phyloP scores from a whole-genome alignment of 352 stramenopile species.

The Globisporangium radiosum region DNA sequence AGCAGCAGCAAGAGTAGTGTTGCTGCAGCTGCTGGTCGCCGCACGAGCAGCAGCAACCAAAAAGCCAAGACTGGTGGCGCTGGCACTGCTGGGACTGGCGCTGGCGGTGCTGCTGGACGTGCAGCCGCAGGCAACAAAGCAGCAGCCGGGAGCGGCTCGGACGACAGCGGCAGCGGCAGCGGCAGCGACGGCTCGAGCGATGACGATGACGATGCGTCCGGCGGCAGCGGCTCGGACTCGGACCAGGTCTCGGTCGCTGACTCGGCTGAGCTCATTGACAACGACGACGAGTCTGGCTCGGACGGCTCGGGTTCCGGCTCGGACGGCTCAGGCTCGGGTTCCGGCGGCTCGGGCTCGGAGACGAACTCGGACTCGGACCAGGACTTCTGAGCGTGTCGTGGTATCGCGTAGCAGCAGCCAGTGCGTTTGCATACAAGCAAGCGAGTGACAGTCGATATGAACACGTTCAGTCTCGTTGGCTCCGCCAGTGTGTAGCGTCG shows the following conservation, averaged over 20 bases:
- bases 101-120: background rate
- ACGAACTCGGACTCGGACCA: constrained; percentile 58
- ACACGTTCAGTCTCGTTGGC: too few relatives aligned
- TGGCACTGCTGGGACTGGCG: background rate
- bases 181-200: constrained; percentile 50
- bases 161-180: constrained; percentile 36
- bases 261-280: constrained; percentile 77
- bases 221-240: constrained; percentile 45
- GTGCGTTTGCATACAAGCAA: too few relatives aligned
- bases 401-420: too few relatives aligned
- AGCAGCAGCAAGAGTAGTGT: constrained; percentile 14
- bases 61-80: constrained; percentile 17
- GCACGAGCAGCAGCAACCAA: constrained; percentile 41
- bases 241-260: constrained; percentile 81
- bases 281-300: constrained; percentile 67
- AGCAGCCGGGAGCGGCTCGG: constrained; percentile 41
- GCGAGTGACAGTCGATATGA: background rate
- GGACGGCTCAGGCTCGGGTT: constrained; percentile 20
- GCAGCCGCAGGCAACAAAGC: constrained; percentile 23
- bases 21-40: constrained; percentile 21
- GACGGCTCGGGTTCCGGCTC: constrained; percentile 56
- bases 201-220: constrained; percentile 13
- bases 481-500: too few relatives aligned
- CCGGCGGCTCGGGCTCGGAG: constrained; percentile 44
- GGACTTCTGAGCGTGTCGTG: constrained; percentile 41